Conservation (phyloP, 768 basidiomycete genomes). For the Podaxis carcinomalis region DNA sequence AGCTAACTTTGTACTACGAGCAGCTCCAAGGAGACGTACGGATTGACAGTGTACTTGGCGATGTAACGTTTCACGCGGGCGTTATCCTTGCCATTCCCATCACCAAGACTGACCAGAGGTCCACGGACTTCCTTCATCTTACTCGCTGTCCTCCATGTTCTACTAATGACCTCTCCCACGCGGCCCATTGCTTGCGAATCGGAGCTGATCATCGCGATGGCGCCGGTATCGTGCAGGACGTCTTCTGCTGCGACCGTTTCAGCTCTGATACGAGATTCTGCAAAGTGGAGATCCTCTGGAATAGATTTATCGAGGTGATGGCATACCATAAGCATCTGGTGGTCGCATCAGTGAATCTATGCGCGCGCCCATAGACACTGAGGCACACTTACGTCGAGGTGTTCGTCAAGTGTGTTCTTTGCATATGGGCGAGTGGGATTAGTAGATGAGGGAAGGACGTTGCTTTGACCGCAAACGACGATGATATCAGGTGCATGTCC, state of each 20-base stretch:
- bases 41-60: conserved; percentile 96
- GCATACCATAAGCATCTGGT: conserved; percentile 99
- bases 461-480: conserved; percentile 85
- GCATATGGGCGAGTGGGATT: conserved; percentile 95
- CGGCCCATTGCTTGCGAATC: conserved; percentile 99
- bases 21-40: conserved; percentile 48
- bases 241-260: conserved; percentile 99
- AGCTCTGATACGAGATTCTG: conserved; percentile 93
- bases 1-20: neutral
- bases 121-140: conserved; percentile 86
- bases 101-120: conserved; percentile 66
- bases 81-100: conserved; percentile 72
- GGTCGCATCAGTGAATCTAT: neutral
- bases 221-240: conserved; percentile 86
- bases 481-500: conserved; percentile 99
- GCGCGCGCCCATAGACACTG: neutral
- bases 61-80: conserved; percentile 91
- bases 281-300: conserved; percentile 91
- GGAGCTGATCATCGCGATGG: conserved; percentile 95
- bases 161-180: conserved; percentile 87
- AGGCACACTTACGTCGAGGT: conserved; percentile 73
- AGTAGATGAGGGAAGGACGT: conserved; percentile 94
- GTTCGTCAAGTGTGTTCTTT: conserved; percentile 91
- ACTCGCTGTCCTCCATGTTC: conserved; percentile 96
- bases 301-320: conserved; percentile 93